Base-by-base conservation (phyloP, 345 rosid species). In the Eutrema japonicum region DNA sequence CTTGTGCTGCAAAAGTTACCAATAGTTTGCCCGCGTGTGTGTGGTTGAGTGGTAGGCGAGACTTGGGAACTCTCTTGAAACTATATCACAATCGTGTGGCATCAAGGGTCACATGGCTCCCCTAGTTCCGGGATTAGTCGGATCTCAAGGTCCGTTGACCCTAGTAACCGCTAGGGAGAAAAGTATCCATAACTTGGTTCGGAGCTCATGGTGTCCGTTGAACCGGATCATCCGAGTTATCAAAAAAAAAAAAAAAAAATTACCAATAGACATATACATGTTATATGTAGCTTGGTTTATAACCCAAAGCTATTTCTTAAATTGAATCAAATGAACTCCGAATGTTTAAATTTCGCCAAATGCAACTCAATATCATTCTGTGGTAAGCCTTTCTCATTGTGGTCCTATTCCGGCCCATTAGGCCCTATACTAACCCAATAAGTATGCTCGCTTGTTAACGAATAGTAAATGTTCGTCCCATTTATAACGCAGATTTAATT, bases 401-500 rank as follows among this genome's bases (percentile, higher is more conserved):
- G 33, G 22, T 30, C 9, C 33, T 12, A 56, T 45, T 8, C n/a
- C 6, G 4, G 52, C 43, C 54, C 54, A 32, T 16, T 55, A 70
- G 12, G 3, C 14, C 76, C 46, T 51, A 62, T 61, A 62, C 26
- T 5, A 14, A 50, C 36, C 26, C 47, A 50, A 30, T 62, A 8
- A 51, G 38, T 54, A 63, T 9, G 32, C 6, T 40, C 14, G 4
- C 36, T 62, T 60, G 67, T 50, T 11, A 62, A 32, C 66, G 33
- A 18, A 26, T 33, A 9, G 36, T 35, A 33, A 53, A 33, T 71
- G 50, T 27, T 62, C 29, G 8, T 10, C 22, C 18, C 41, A 56
- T 18, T 66, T 11, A 14, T 32, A 49, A 66, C 48, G 74, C 46
- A 69, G 30, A 10, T 40, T 16, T 10, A 75, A 66, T 18, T 14